Evolutionary conservation across 371 early-diverging fungal genomes (phyloP).

Genomic region (Mortierella sp.): DNA sequence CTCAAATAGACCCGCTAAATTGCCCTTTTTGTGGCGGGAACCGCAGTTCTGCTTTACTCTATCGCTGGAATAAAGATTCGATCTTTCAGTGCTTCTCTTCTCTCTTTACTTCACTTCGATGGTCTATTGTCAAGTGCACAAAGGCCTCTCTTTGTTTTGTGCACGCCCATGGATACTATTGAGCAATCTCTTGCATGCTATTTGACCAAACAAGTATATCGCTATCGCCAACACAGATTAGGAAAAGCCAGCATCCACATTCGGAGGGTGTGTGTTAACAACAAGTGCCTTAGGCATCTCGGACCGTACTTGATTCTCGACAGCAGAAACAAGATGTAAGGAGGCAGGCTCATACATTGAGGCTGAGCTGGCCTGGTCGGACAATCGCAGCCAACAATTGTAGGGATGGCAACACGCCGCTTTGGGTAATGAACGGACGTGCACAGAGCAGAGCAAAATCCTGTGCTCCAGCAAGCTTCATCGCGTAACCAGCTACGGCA

Average conservation of each 20-base stretch:
- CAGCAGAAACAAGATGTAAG: not conserved
- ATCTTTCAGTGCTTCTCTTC: conserved; percentile 31
- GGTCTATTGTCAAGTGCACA: not conserved
- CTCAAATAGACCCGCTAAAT: conserved; percentile 44
- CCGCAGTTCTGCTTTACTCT: conserved; percentile 9
- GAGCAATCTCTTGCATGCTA: too few species aligned
- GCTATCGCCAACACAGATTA: too few species aligned
- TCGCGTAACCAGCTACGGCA: too few species aligned
- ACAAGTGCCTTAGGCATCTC: too few species aligned
- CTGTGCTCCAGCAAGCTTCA: too few species aligned
- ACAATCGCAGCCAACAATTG: too few species aligned
- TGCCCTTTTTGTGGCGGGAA: conserved; percentile 14
- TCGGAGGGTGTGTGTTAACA: too few species aligned
- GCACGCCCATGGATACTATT: not conserved
- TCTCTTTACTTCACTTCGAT: not conserved
- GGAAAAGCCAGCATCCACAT: too few species aligned
- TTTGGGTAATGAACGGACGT: too few species aligned
- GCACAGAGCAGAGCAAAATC: too few species aligned
- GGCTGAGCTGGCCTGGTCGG: not conserved
- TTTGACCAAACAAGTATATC: too few species aligned
- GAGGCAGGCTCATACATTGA: not conserved
- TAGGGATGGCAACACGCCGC: too few species aligned
- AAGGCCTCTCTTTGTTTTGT: not conserved
- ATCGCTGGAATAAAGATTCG: conserved; percentile 47
- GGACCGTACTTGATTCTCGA: not conserved